These are phyloP conservation scores for Fusarium nelsonii DNA, from an alignment of 2,329 filamentous ascomycete species.

Conservation along the genomic window DNA sequence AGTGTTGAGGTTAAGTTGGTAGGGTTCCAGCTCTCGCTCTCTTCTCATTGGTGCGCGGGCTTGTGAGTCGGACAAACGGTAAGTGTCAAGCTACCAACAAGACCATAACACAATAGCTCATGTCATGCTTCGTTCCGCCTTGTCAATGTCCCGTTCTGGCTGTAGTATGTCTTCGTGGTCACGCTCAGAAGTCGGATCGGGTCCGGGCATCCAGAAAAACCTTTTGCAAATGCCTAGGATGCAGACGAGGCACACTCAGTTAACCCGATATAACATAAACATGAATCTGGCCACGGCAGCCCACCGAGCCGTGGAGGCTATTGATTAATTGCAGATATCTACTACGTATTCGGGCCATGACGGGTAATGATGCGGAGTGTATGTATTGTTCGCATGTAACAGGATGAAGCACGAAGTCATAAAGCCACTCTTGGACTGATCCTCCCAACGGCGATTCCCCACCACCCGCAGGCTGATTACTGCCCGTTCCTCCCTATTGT, in stretches of 20 bases:
- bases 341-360: conserved; percentile 23
- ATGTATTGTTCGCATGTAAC: no score
- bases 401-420: conserved; percentile 3
- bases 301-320: conserved; percentile 3
- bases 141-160: no score
- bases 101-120: no score
- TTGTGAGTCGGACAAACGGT: no score
- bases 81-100: no score
- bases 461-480: conserved; percentile 29
- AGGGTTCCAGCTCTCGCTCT: no score
- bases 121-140: no score
- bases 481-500: conserved; percentile 41
- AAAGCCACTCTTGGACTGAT: conserved; percentile 5
- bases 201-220: not conserved
- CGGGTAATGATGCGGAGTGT: conserved; percentile 10
- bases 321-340: conserved; percentile 10
- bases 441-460: conserved; percentile 23
- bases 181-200: no score
- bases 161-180: no score
- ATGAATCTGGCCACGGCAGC: conserved; percentile 4
- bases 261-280: conserved; percentile 12
- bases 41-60: no score
- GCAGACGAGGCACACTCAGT: conserved; percentile 10
- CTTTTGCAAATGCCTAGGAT: conserved; percentile 22
- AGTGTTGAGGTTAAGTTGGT: no score